These are phyloP conservation scores for barrel medic (Medicago truncatula) DNA, from an alignment of 306 rosid genomes.

Conservation along the genomic window DNA sequence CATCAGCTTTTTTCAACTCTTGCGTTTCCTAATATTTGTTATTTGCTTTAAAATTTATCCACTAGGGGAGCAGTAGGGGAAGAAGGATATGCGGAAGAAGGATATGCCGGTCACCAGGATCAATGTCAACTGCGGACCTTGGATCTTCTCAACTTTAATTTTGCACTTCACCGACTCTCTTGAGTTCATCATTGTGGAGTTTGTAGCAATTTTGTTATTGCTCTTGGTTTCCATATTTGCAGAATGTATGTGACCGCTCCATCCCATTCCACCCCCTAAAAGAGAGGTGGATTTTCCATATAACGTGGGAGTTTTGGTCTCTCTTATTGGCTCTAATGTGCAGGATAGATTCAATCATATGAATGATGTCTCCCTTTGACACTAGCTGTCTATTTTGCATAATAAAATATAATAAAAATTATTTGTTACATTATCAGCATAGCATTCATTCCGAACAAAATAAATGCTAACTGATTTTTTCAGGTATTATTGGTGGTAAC, in stretches of 20 bases:
- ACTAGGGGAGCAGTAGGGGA: slow-evolving; percentile 44
- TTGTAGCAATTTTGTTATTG: slow-evolving; percentile 35
- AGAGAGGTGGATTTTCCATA: slow-evolving; percentile 29
- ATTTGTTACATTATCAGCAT: slow-evolving; percentile 28
- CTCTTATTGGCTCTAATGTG: neutral
- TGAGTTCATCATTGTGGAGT: slow-evolving; percentile 25
- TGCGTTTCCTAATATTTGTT: slow-evolving; percentile 38
- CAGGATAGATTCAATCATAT: too few species aligned
- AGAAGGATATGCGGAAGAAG: neutral
- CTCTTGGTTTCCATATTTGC: slow-evolving; percentile 37
- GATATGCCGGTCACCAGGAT: slow-evolving; percentile 2
- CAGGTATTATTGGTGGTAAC: slow-evolving; percentile 4
- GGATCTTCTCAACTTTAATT: slow-evolving; percentile 36
- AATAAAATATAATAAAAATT: slow-evolving; percentile 37
- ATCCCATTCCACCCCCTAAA: slow-evolving; percentile 1
- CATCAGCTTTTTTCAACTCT: slow-evolving; percentile 25
- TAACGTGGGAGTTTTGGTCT: slow-evolving; percentile 5
- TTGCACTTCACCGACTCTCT: slow-evolving; percentile 9
- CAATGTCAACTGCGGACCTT: slow-evolving; percentile 22
- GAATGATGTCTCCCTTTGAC: neutral
- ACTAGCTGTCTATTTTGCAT: slow-evolving; percentile 9
- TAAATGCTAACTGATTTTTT: neutral
- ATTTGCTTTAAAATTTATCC: slow-evolving; percentile 20
- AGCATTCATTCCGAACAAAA: neutral
- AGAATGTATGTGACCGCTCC: slow-evolving; percentile 25